Conservation (phyloP, 192 early-diverging fungal genomes). For the Podila epigama region DNA sequence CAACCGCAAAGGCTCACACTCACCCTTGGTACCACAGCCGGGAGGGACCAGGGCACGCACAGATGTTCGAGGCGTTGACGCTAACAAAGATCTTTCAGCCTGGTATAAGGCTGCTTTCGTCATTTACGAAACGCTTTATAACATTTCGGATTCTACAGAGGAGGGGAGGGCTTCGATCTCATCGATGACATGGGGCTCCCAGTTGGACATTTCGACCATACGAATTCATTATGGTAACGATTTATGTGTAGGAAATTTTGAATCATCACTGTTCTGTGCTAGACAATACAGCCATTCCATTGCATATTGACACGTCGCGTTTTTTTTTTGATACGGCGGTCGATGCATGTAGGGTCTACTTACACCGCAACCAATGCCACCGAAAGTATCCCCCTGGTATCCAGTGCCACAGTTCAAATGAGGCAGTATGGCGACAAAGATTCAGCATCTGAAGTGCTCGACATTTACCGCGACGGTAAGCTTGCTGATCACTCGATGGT, state of each 20-base stretch:
- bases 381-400: background rate
- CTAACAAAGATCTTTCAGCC: too few species aligned
- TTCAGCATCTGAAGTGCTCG: constrained; percentile 19
- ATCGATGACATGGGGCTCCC: constrained; percentile 25
- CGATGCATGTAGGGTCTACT: constrained; percentile 5
- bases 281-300: background rate
- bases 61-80: too few species aligned
- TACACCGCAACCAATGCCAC: background rate
- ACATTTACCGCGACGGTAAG: constrained; percentile 8
- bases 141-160: constrained; percentile 3
- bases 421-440: constrained; percentile 40
- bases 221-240: constrained; percentile 34
- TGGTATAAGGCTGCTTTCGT: constrained; percentile 25
- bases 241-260: background rate
- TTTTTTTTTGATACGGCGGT: background rate
- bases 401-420: constrained; percentile 34
- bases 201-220: constrained; percentile 35
- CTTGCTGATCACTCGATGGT: constrained; percentile 4
- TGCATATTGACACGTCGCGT: background rate
- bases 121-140: constrained; percentile 31
- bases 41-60: constrained; percentile 2
- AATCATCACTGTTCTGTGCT: background rate
- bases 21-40: too few species aligned
- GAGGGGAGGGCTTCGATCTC: constrained; percentile 8
- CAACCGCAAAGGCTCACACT: too few species aligned